Conservation (phyloP, 169 alveolate genomes). For the Cystoisospora suis region DNA sequence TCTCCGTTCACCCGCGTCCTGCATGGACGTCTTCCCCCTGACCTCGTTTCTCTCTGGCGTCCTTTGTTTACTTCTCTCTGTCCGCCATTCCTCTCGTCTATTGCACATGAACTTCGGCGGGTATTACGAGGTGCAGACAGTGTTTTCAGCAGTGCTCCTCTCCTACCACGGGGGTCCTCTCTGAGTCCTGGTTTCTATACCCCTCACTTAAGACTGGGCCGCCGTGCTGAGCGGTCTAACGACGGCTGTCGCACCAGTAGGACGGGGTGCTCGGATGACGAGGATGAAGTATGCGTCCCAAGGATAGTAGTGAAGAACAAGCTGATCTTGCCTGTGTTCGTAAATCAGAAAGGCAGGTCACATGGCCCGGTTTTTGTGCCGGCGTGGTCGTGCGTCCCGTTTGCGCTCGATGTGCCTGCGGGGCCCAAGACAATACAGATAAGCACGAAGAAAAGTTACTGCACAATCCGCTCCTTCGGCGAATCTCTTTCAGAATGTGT, state of each 20-base stretch:
- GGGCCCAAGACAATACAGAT: not conserved
- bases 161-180: too few species aligned
- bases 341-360: not conserved
- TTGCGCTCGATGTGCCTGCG: conserved; percentile 9
- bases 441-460: not conserved
- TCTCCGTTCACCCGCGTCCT: not conserved
- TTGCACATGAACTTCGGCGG: too few species aligned
- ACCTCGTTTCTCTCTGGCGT: not conserved
- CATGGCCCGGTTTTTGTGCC: not conserved
- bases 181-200: too few species aligned
- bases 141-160: too few species aligned
- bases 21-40: not conserved
- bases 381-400: not conserved
- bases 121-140: too few species aligned
- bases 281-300: not conserved
- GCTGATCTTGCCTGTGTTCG: not conserved
- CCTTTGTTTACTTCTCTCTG: not conserved
- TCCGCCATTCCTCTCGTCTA: not conserved
- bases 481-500: too few species aligned
- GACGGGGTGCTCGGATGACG: too few species aligned
- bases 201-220: too few species aligned
- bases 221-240: too few species aligned
- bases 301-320: not conserved
- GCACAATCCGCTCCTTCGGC: too few species aligned
- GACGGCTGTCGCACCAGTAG: too few species aligned